Evolutionary conservation across 306 rosid species (phyloP), one percentile per base, ranked within the genome.

Genomic region (Medicago arabica): DNA sequence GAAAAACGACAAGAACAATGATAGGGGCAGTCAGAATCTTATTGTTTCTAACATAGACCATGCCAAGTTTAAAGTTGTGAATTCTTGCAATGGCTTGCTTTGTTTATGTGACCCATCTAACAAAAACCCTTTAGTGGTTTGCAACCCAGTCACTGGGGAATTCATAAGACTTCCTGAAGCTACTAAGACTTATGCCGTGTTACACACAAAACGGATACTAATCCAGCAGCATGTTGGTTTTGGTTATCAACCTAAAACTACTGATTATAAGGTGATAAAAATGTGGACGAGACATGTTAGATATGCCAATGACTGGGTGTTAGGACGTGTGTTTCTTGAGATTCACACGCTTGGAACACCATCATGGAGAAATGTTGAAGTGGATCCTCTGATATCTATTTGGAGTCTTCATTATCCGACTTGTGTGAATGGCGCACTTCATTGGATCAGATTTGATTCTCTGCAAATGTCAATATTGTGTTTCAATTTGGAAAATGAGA

Each of bases 141-240:
- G 80, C 79, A 83, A 79, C 3, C 82, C 79, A 17, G 3, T 64
- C n/a, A 75, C 65, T 2, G 76, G 87, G 10, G 82, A 76, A 28
- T 80, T 66, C 16, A 51, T 61, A 13, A 18, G 23, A 6, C 68
- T 62, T 62, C 68, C 68, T 12, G 6, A 36, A n/a, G 14, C 25
- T 62, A 2, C 68, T 9, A 36, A 1, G 7, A 6, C 15, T 34
- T 5, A 0, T 34, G 7, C 7, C 7, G 1, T 1, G 38, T 28
- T 28, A 28, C 4, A 3, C 31, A 51, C 1, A 8, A 8, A 0
- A 2, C 11, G 0, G 11, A 9, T 51, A 51, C 13, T 7, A 8
- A 14, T 0, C 10, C 1, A 9, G 1, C 4, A 28, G 31, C 31
- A 28, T 28, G 6, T 8, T 10, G 70, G 70, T 17, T 5, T 65